Percentiles rank a stretch among this genome's conserved stretches.
phyloP scores from a whole-genome alignment of 345 rosid species.

The Citrus mangshanensis region DNA sequence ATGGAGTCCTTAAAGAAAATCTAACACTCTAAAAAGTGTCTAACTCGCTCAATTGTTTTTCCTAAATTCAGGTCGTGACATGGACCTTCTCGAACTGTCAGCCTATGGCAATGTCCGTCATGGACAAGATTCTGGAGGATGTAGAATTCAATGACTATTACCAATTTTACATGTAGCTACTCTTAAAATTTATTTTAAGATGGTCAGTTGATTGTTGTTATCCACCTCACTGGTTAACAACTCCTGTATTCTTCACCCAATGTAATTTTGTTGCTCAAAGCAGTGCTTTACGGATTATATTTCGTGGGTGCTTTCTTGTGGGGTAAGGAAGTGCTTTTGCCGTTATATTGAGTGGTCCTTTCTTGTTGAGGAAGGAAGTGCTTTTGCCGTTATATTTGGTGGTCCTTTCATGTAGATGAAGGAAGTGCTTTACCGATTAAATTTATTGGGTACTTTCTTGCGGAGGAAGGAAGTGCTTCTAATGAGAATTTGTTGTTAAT shows the following conservation, averaged over 20 bases:
- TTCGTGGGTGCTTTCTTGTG: neutral
- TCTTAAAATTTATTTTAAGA: neutral
- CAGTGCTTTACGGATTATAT: neutral
- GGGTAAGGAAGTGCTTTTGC: neutral
- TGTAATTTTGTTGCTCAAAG: neutral
- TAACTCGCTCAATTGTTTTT: conserved; percentile 14
- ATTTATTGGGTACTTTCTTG: too few relatives aligned
- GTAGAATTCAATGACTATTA: conserved; percentile 68
- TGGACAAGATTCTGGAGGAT: conserved; percentile 61
- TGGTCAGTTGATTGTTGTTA: neutral
- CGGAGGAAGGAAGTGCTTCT: too few relatives aligned
- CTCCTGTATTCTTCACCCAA: neutral
- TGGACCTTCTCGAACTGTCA: conserved; percentile 87
- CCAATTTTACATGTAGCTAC: neutral
- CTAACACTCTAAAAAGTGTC: neutral
- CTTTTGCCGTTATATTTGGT: neutral
- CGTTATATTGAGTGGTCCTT: too few relatives aligned
- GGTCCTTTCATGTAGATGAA: neutral
- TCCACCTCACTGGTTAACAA: neutral
- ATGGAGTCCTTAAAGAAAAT: neutral
- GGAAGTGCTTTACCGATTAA: neutral
- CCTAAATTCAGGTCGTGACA: conserved; percentile 61
- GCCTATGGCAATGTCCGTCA: conserved; percentile 83
- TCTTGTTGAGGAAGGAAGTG: neutral
- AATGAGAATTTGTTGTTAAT: too few relatives aligned